Conservation (phyloP, 768 basidiomycete species). For the Suillus bovinus region DNA sequence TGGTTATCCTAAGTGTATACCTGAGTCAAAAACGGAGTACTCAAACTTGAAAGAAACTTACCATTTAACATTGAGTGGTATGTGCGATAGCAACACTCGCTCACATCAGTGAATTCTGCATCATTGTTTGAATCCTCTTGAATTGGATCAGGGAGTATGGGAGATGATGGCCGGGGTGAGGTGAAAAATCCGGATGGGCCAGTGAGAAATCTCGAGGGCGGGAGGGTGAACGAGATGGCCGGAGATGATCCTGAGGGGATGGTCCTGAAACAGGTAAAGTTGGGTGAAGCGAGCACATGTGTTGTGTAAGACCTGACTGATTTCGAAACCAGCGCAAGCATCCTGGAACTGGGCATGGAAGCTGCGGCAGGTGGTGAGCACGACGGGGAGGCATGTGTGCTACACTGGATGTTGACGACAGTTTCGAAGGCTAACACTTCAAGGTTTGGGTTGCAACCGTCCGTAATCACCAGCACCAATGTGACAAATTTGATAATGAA, state of each 20-base stretch:
- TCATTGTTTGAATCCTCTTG: neutral
- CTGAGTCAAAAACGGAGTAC: slow-evolving; percentile 2
- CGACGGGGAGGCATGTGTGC: neutral
- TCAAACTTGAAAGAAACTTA: neutral
- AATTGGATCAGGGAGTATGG: neutral
- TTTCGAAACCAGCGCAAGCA: neutral
- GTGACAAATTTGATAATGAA: too few relatives aligned
- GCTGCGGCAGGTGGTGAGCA: neutral
- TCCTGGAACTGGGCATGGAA: neutral
- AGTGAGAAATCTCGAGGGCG: neutral
- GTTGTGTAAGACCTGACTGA: neutral
- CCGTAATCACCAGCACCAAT: neutral
- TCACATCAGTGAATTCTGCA: neutral
- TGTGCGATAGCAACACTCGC: neutral
- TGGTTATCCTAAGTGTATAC: slow-evolving; percentile 4
- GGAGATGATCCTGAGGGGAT: neutral
- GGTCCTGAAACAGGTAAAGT: neutral
- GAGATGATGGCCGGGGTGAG: neutral
- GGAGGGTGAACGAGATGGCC: too few relatives aligned
- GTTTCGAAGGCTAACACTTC: too few relatives aligned
- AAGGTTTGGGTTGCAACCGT: too few relatives aligned
- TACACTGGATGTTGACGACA: too few relatives aligned
- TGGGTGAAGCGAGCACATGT: neutral
- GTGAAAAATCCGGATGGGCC: neutral
- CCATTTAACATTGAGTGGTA: slow-evolving; percentile 5